Base-by-base conservation (phyloP, 1,284 basidiomycete species). In the Xerocomus amazonicus region DNA sequence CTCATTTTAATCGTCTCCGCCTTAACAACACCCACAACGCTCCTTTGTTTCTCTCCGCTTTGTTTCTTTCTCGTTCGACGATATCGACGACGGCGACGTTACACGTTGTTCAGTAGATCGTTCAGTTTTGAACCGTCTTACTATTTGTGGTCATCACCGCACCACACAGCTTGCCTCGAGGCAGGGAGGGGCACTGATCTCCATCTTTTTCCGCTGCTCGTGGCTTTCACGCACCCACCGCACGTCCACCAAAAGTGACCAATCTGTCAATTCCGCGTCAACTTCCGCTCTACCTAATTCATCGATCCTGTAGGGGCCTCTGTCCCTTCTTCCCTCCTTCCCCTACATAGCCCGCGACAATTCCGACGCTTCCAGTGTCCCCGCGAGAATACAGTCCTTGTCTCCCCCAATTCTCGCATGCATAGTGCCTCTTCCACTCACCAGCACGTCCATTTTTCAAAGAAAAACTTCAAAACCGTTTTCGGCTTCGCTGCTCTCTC, bases 381-480 rank as follows among this genome's bases (percentile, higher is more conserved):
- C 48, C 48, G 61, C 62, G 56, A 58, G 53, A 62, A 53, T 51
- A 54, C 47, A 36, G 35, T 8, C 48, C 41, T 55, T 47, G 52
- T 53, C 27, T 51, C 14, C 26, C 36, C 52, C 53, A 45, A n/a
- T 27, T 55, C 51, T 68, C 70, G 72, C 51, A 74, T 75, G 73
- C 71, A 70, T 65, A 71, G 66, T 63, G 68, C 69, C 52, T 58
- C 64, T 37, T 50, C 70, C 54, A 65, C 71, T 45, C 62, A 67
- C 48, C 68, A 68, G 39, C 63, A 69, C 51, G 60, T 58, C 56
- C 56, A 57, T 56, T 63, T 66, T 43, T 62, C 70, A 33, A 72
- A 68, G 67, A 68, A 69, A 63, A 71, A 68, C 58, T 68, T 76
- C 63, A 71, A 70, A 59, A 59, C 71, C 10, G 71, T 72, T 42